Evolutionary conservation across 495 filamentous ascomycete species (phyloP), one percentile per base, ranked within the genome.

Genomic region (Tuber borchii): DNA sequence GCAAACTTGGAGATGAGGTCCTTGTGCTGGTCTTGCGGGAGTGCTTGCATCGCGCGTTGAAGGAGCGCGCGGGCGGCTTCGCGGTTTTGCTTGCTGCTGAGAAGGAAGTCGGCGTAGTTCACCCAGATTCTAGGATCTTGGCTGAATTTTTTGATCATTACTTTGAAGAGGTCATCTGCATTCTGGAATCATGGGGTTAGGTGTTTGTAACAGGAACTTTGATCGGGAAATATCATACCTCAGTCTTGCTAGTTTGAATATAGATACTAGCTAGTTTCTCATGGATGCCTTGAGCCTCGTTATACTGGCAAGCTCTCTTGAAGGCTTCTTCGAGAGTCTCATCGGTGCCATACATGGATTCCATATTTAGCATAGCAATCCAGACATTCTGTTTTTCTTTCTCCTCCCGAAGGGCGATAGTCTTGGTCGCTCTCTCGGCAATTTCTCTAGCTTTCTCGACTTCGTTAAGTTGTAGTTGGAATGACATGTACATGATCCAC

Each of bases 401-500:
- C 80, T 97, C 90, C 81, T 97, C 93, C 34, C 90, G 89, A 79
- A 95, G 93, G 84, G 91, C 90, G 83, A 98, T 98, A 16, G 90
- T 94, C 79, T 91, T 90, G 74, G 97, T 87, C 19, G 95, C 95
- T 75, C 95, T 91, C 84, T 97, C 91, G 39, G 93, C 94, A 77
- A 97, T 90, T 74, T 94, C 90, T 71, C 95, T 89, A 12, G 95
- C 93, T 83, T 92, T 94, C 56, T 89, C 88, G 42, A 95, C 85
- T 81, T 98, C 95, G 84, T 92, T 92, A 72, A 97, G 87, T 83
- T 97, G 91, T 82, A 97, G 89, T 84, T 98, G 93, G 86, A 97
- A 97, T 34, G 94, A 94, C 91, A 98, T 97, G 85, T 97, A 99
- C 77, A 91, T 88, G 71, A 97, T 91, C 95, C 95, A 99, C 39